Percentiles rank a stretch among this genome's conserved stretches.
Conservation (phyloP, 2,329 filamentous ascomycete genomes). For the Elsinoe australis region DNA sequence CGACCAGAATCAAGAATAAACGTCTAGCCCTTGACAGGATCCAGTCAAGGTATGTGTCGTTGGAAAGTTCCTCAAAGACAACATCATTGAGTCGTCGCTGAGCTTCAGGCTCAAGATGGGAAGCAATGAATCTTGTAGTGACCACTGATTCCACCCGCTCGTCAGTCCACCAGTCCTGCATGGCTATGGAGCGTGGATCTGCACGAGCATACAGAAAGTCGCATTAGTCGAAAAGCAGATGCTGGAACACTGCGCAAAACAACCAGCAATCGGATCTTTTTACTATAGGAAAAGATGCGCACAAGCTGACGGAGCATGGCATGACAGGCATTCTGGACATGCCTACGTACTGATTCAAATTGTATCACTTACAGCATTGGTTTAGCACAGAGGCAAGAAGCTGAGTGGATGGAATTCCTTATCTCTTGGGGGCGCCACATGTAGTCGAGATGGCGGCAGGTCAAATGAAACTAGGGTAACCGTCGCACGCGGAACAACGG, state of each 20-base stretch:
- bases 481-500: conserved; percentile 3
- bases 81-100: conserved; percentile 39
- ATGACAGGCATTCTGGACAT: not conserved
- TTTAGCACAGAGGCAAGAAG: conserved; percentile 2
- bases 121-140: conserved; percentile 59
- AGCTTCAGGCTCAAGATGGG: conserved; percentile 46
- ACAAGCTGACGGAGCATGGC: not conserved
- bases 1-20: conserved; percentile 63
- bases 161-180: conserved; percentile 63
- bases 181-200: conserved; percentile 21
- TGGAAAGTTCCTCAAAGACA: conserved; percentile 53
- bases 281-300: not conserved
- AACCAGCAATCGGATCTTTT: conserved; percentile 4
- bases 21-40: conserved; percentile 61
- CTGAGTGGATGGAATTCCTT: conserved; percentile 12
- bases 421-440: conserved; percentile 10
- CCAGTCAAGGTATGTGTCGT: conserved; percentile 73
- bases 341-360: conserved; percentile 5
- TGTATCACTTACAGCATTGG: not conserved
- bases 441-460: conserved; percentile 1
- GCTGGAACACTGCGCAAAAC: not conserved
- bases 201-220: conserved; percentile 1
- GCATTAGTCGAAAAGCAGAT: not conserved
- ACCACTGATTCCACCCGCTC: conserved; percentile 62
- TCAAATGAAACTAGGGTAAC: conserved; percentile 11